Percentiles rank a stretch among this genome's conserved stretches.
Evolutionary conservation across 2,329 filamentous ascomycete genomes (phyloP).

Genomic region (Pezicula carpinea): DNA sequence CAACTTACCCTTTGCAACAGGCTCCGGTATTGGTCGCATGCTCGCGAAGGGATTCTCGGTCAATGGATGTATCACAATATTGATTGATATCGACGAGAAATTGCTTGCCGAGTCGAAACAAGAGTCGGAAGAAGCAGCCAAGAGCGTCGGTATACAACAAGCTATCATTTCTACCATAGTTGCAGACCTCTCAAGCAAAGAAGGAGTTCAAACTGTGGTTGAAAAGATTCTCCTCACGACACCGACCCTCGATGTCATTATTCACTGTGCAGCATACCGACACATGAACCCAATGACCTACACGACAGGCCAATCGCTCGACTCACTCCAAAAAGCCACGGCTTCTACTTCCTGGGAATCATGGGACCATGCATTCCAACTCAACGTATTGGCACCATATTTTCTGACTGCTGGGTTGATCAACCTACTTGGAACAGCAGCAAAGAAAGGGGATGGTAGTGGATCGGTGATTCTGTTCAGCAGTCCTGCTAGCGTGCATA

Average conservation of each 20-base stretch:
- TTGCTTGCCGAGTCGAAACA: constrained; percentile 3
- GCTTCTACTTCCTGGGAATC: neutral
- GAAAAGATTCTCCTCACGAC: neutral
- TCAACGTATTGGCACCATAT: too few species aligned
- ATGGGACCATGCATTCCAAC: too few species aligned
- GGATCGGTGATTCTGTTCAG: constrained; percentile 19
- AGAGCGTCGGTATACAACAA: neutral
- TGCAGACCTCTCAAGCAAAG: neutral
- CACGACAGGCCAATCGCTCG: neutral
- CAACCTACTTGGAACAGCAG: constrained; percentile 9
- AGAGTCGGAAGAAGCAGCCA: constrained; percentile 4
- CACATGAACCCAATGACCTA: neutral
- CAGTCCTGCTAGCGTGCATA: constrained; percentile 19
- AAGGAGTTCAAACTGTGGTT: neutral
- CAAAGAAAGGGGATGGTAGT: constrained; percentile 13
- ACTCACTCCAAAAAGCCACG: neutral
- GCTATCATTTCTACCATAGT: neutral
- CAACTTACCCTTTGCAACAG: neutral
- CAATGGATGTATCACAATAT: constrained; percentile 15
- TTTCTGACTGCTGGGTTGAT: neutral
- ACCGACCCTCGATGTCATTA: neutral
- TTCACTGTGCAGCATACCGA: neutral
- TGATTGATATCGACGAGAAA: constrained; percentile 14
- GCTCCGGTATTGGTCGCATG: constrained; percentile 17
- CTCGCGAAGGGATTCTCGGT: constrained; percentile 12